phyloP scores from a whole-genome alignment of 371 early-diverging fungal genomes.

The Globomyces sp. region DNA sequence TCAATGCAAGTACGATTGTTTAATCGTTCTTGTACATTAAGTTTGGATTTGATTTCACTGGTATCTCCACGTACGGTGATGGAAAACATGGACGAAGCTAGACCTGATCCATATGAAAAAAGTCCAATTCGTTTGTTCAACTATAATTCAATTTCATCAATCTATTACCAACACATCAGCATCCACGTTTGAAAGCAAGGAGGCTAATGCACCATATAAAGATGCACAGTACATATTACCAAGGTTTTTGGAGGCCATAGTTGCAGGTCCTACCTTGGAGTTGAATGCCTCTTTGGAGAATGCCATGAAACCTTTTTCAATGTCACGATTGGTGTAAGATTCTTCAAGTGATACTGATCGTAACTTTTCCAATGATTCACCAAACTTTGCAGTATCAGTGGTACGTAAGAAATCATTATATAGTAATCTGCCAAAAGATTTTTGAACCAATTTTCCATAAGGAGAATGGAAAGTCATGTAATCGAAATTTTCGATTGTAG shows the following conservation, averaged over 20 bases:
- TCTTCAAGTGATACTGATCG: conserved; percentile 58
- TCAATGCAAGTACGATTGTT: conserved; percentile 68
- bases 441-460: conserved; percentile 94
- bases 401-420: conserved; percentile 88
- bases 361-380: conserved; percentile 65
- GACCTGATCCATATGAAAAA: conserved; percentile 97
- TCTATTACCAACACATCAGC: conserved; percentile 58
- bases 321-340: conserved; percentile 78
- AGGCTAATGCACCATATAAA: conserved; percentile 85
- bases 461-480: conserved; percentile 93
- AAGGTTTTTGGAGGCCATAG: conserved; percentile 81
- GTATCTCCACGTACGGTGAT: conserved; percentile 73
- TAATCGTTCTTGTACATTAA: conserved; percentile 72
- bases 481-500: conserved; percentile 70
- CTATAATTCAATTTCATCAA: neutral
- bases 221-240: conserved; percentile 98
- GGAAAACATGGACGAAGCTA: conserved; percentile 92
- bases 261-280: conserved; percentile 76
- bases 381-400: conserved; percentile 28
- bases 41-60: conserved; percentile 22
- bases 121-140: conserved; percentile 78
- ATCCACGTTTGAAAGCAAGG: conserved; percentile 73
- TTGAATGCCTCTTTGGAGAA: conserved; percentile 70
- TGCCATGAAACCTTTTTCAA: conserved; percentile 87
- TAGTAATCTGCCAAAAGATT: conserved; percentile 82